phyloP scores from a whole-genome alignment of 108 stramenopile genomes.

The Chaetoceros muelleri region DNA sequence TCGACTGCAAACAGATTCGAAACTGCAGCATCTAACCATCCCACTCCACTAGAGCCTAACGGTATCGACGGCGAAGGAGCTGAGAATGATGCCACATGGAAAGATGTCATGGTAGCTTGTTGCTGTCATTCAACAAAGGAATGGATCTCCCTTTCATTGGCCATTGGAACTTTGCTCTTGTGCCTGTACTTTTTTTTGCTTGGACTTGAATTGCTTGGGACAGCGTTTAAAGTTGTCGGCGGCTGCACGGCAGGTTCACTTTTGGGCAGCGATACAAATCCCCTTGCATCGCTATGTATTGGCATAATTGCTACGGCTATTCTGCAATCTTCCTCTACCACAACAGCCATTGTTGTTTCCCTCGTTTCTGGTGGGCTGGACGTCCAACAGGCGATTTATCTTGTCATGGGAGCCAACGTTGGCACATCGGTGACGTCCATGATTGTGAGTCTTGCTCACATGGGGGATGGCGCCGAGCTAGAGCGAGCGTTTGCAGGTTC shows the following conservation, averaged over 20 bases:
- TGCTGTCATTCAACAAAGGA: constrained; percentile 7
- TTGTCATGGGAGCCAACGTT: constrained; percentile 27
- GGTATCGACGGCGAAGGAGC: neutral
- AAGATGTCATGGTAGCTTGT: constrained; percentile 15
- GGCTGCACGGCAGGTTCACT: constrained; percentile 23
- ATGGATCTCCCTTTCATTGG: constrained; percentile 2
- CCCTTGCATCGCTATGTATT: constrained; percentile 19
- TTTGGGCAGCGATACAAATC: constrained; percentile 13
- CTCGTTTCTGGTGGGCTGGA: constrained; percentile 12
- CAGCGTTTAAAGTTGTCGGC: constrained; percentile 21
- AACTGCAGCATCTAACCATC: neutral
- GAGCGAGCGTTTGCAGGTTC: constrained; percentile 21
- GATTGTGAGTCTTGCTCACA: constrained; percentile 19
- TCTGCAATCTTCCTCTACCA: constrained; percentile 29
- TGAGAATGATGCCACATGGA: constrained; percentile 23
- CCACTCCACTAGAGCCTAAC: neutral
- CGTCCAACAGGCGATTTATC: constrained; percentile 29
- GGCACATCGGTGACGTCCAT: constrained; percentile 24
- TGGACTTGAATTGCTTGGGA: constrained; percentile 15
- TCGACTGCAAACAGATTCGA: neutral
- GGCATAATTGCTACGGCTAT: constrained; percentile 34
- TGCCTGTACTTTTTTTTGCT: constrained; percentile 1
- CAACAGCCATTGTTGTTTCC: constrained; percentile 34
- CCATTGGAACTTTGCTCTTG: neutral
- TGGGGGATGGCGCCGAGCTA: constrained; percentile 21